These are phyloP conservation scores for Nicotiana attenuata DNA, from an alignment of 257 asterid species.

Conservation along the genomic window DNA sequence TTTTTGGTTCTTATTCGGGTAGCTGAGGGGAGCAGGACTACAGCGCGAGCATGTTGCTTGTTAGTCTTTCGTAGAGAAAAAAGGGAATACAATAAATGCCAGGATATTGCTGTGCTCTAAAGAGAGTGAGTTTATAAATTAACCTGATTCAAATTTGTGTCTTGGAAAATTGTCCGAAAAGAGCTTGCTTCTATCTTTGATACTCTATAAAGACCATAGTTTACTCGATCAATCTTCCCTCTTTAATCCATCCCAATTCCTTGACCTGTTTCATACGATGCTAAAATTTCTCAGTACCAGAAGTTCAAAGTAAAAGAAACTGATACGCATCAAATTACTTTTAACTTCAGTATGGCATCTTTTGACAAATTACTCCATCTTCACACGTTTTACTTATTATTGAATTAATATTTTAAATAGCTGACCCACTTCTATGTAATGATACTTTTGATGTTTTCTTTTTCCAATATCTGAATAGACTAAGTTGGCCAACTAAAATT, in stretches of 20 bases:
- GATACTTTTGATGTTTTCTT: background rate
- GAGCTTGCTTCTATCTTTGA: background rate
- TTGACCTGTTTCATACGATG: background rate
- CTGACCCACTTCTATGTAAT: background rate
- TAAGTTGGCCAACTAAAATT: slow-evolving; percentile 3
- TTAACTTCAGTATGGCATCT: background rate
- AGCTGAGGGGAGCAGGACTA: background rate
- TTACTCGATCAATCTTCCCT: background rate
- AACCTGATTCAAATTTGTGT: background rate
- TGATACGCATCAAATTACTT: background rate
- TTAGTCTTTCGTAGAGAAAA: background rate
- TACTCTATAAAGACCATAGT: background rate
- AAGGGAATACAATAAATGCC: background rate
- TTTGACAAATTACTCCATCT: background rate
- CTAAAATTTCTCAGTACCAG: background rate
- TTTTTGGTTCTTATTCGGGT: background rate
- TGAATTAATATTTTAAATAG: background rate
- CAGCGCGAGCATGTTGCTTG: background rate
- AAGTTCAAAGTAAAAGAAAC: background rate
- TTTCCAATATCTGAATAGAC: background rate
- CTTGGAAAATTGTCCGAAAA: background rate
- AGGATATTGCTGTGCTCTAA: background rate
- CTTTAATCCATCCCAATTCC: slow-evolving; percentile 5
- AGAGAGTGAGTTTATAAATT: background rate
- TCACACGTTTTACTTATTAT: background rate